Conservation (phyloP, 1,284 basidiomycete genomes). For the Fereydounia khargensis region DNA sequence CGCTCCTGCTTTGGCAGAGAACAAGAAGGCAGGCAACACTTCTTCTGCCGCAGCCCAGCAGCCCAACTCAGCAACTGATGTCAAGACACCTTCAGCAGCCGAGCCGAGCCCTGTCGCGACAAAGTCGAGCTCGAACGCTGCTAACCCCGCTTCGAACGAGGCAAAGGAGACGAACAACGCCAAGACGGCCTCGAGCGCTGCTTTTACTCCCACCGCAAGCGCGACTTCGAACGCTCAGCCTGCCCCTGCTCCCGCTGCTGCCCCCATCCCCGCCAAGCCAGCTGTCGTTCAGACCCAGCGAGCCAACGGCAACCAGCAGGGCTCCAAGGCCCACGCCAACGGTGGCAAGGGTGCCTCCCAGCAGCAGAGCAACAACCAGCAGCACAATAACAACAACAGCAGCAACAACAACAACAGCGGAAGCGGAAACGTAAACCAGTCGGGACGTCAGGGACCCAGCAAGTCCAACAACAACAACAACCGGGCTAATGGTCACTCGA, state of each 20-base stretch:
- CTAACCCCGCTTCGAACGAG: too few relatives aligned
- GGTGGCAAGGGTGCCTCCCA: constrained; percentile 13
- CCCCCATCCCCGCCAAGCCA: constrained; percentile 25
- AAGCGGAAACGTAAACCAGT: background rate
- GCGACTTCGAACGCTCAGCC: constrained; percentile 6
- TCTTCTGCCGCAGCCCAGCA: constrained; percentile 26
- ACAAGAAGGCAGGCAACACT: constrained; percentile 15
- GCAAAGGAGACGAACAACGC: constrained; percentile 6
- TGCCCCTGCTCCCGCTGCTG: constrained; percentile 2
- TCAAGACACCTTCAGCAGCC: constrained; percentile 1
- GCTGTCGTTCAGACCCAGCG: constrained; percentile 7
- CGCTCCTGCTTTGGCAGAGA: too few relatives aligned
- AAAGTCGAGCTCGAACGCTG: too few relatives aligned
- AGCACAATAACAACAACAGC: constrained; percentile 18
- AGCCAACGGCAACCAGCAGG: constrained; percentile 11
- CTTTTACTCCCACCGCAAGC: constrained; percentile 7
- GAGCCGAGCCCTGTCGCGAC: constrained; percentile 2
- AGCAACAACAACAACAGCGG: constrained; percentile 13
- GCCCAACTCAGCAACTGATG: constrained; percentile 8
- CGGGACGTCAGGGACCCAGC: background rate
- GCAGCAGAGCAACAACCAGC: too few relatives aligned
- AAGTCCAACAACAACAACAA: constrained; percentile 9
- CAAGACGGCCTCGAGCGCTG: constrained; percentile 7
- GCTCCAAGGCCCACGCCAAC: constrained; percentile 22
- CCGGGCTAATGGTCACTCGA: constrained; percentile 16